Evolutionary conservation across 257 asterid species (phyloP).

Genomic region (Verbena officinalis): DNA sequence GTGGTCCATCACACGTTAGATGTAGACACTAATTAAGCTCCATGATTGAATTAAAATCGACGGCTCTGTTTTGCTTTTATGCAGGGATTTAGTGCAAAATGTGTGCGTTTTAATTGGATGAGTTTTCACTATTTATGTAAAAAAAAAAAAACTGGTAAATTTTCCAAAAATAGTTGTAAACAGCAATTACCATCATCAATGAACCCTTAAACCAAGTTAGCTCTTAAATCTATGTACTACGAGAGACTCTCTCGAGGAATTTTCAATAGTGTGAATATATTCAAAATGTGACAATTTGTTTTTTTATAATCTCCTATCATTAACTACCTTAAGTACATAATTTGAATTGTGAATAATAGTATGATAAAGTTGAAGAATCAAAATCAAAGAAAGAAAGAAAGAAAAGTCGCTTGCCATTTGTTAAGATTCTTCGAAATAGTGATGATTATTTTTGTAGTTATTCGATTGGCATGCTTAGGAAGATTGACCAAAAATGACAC

Average conservation of each 20-base stretch:
- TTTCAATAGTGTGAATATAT: too few relatives aligned
- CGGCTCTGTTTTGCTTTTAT: too few relatives aligned
- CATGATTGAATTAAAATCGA: constrained; percentile 30
- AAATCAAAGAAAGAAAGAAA: not conserved
- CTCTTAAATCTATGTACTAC: too few relatives aligned
- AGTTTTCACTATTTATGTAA: too few relatives aligned
- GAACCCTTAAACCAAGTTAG: too few relatives aligned
- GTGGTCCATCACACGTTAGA: constrained; percentile 26
- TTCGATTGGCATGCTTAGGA: constrained; percentile 9
- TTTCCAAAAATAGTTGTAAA: too few relatives aligned
- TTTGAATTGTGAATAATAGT: not conserved
- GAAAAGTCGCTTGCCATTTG: not conserved
- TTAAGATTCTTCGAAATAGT: not conserved
- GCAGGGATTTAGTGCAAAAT: not conserved
- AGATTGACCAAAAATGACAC: constrained; percentile 28
- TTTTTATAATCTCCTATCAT: too few relatives aligned
- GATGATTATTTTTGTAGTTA: constrained; percentile 3
- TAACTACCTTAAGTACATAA: too few relatives aligned
- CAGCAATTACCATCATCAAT: too few relatives aligned
- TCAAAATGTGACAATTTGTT: too few relatives aligned
- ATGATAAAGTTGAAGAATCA: not conserved
- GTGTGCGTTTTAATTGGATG: not conserved
- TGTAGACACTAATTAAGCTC: not conserved
- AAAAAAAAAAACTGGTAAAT: too few relatives aligned
- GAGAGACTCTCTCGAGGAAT: too few relatives aligned